Evolutionary conservation across 106 monocot genomes (phyloP), one percentile per base, ranked within the genome.

Genomic region (Acorus calamus): DNA sequence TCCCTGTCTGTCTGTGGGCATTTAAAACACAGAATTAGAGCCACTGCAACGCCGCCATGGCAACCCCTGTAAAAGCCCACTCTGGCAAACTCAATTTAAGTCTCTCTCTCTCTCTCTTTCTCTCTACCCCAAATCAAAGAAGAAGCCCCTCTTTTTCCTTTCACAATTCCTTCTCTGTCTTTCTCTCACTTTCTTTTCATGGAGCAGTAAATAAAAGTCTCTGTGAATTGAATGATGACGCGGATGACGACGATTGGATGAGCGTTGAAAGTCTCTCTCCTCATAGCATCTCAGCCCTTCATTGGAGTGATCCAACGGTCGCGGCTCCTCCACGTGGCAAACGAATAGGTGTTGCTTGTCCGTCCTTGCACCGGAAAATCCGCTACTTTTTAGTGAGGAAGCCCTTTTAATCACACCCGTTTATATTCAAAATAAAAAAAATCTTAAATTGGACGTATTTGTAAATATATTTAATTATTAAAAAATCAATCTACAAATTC

Each of bases 21-120:
- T 68, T 75, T 67, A 68, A 75, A 56, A 75, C 62, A 75, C 74
- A 56, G 62, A 67, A 66, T 66, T 74, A 67, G 74, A 66, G 66
- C 66, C 49, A 66, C 74, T 74, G 74, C 74, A 67, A 74, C 66
- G 73, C 73, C 73, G 73, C 73, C 72, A 72, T 50, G 72, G 64
- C 42, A 57, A 57, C 72, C 65, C 64, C 64, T 28, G 28, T 28
- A 28, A 56, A 64, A 57, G 41, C 54, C 53, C 61, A 13, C 69
- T 60, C 60, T 60, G 52, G 60, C 58, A 59, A 44, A 65, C 58
- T 66, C 59, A 66, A 66, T 66, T 66, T 67, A 60, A 74, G 66
- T 74, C 60, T 11, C 53, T 46, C 52, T 45, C 57, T 44, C 43
- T 47, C 48, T 67, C 67, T 55, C 66, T 42, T n/a, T n/a, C n/a